Percentiles rank a stretch among this genome's conserved stretches.
phyloP scores from a whole-genome alignment of 129 eudicot species.

The Flaveria ramosissima region DNA sequence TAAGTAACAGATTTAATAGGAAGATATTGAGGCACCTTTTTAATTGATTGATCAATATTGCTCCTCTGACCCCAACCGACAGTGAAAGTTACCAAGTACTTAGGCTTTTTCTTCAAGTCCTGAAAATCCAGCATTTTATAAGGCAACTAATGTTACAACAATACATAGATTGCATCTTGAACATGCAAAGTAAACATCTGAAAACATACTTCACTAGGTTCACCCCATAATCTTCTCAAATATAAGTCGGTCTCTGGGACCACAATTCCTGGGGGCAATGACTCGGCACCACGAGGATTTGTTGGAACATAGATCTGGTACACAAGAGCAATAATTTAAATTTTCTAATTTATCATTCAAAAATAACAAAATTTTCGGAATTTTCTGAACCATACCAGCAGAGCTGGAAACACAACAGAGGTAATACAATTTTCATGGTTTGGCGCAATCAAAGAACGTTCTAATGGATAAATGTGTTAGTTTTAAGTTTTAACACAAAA shows the following conservation, averaged over 20 bases:
- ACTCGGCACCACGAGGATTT: slow-evolving; percentile 97
- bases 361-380: neutral
- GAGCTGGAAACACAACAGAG: neutral
- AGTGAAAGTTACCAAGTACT: slow-evolving; percentile 93
- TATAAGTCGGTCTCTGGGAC: slow-evolving; percentile 84
- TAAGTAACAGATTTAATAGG: slow-evolving; percentile 9
- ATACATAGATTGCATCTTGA: slow-evolving; percentile 15
- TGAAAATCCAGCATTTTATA: slow-evolving; percentile 43
- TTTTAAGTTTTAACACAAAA: slow-evolving; percentile 23
- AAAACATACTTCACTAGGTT: slow-evolving; percentile 83
- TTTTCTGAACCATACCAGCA: neutral
- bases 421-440: neutral
- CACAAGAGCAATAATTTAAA: slow-evolving; percentile 15
- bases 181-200: neutral
- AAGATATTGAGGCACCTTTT: slow-evolving; percentile 53
- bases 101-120: slow-evolving; percentile 92
- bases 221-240: slow-evolving; percentile 97
- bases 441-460: neutral
- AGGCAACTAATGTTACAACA: slow-evolving; percentile 15
- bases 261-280: slow-evolving; percentile 96
- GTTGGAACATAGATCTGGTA: slow-evolving; percentile 88
- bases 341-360: slow-evolving; percentile 1
- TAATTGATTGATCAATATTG: slow-evolving; percentile 77
- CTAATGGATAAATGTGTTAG: neutral
- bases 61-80: slow-evolving; percentile 89